Conservation (phyloP, 192 early-diverging fungal species). For the Entomortierella beljakovae region DNA sequence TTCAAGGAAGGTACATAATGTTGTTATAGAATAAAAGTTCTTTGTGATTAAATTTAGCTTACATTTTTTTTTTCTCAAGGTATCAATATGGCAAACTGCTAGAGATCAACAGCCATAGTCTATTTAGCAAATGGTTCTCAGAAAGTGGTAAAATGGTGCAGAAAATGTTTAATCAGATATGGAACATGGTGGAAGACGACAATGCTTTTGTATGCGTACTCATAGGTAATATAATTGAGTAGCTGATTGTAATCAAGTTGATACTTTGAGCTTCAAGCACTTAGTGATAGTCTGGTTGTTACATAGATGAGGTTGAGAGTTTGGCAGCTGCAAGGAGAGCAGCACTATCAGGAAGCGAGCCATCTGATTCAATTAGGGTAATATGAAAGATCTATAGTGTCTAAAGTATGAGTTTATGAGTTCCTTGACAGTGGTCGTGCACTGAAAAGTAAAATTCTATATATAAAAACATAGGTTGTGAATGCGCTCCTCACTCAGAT, state of each 20-base stretch:
- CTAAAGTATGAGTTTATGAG: not conserved
- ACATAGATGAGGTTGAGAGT: conserved; percentile 78
- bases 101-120: conserved; percentile 79
- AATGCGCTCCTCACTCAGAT: conserved; percentile 82
- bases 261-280: too few relatives aligned
- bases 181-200: conserved; percentile 65
- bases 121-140: conserved; percentile 84
- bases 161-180: conserved; percentile 69
- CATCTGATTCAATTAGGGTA: conserved; percentile 77
- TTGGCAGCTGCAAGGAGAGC: conserved; percentile 72
- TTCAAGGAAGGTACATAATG: conserved; percentile 32
- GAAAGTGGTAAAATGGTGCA: conserved; percentile 78
- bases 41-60: not conserved
- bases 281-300: not conserved
- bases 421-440: not conserved
- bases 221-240: too few relatives aligned
- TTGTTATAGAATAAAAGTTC: not conserved
- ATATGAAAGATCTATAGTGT: not conserved
- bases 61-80: not conserved
- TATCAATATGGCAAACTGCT: conserved; percentile 58
- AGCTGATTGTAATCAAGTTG: too few relatives aligned
- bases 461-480: conserved; percentile 41
- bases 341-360: conserved; percentile 72
- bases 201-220: conserved; percentile 72
- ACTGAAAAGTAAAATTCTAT: not conserved